phyloP scores from a whole-genome alignment of 345 rosid genomes.

The Cardamine chenopodiifolia region DNA sequence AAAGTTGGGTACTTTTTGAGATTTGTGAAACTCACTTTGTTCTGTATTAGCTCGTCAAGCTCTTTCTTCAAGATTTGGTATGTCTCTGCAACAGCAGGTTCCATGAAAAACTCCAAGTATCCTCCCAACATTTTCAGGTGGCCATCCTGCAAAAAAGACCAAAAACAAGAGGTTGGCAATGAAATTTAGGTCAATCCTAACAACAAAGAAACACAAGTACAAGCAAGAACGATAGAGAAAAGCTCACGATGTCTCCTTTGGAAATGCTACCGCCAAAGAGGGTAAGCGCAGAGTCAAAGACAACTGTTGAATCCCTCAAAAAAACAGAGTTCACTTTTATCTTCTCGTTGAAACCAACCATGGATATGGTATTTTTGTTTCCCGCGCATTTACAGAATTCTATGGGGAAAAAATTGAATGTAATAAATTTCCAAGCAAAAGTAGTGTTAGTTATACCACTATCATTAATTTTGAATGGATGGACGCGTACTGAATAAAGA shows the following conservation, averaged over 20 bases:
- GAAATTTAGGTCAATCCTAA: background rate
- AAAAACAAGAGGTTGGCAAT: conserved; percentile 19
- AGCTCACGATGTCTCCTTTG: conserved; percentile 63
- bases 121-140: conserved; percentile 95
- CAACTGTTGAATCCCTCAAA: conserved; percentile 92
- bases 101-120: conserved; percentile 83
- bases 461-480: conserved; percentile 5
- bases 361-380: conserved; percentile 72
- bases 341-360: conserved; percentile 95
- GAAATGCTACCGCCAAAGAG: conserved; percentile 83
- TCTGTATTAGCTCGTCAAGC: conserved; percentile 77
- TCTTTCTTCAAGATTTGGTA: conserved; percentile 69
- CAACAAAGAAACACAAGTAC: conserved; percentile 21
- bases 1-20: conserved; percentile 26
- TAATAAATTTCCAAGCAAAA: conserved; percentile 25
- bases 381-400: conserved; percentile 89
- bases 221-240: conserved; percentile 24
- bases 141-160: conserved; percentile 60
- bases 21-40: conserved; percentile 60
- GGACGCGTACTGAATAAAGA: conserved; percentile 69
- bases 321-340: conserved; percentile 88
- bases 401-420: conserved; percentile 33
- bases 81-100: conserved; percentile 64
- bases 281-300: conserved; percentile 78
- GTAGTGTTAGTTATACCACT: background rate